Evolutionary conservation across 805 yeast genomes (phyloP).

Genomic region (Sungouiozyma intestinalis): DNA sequence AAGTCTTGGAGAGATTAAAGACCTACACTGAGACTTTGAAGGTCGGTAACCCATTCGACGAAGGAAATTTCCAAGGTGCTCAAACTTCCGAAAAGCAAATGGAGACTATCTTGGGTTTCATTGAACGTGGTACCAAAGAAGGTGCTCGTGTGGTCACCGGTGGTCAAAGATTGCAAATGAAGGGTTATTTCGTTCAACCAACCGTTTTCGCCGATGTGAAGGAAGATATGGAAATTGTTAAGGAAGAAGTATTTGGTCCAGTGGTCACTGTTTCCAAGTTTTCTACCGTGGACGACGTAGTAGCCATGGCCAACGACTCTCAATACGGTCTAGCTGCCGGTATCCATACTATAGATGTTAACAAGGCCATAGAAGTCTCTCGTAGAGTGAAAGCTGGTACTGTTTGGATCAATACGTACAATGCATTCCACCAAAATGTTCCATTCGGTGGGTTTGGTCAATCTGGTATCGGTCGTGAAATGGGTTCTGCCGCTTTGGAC

Average conservation of each 20-base stretch:
- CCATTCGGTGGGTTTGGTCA: slow-evolving; percentile 91
- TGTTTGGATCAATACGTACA: slow-evolving; percentile 84
- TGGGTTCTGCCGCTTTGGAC: slow-evolving; percentile 79
- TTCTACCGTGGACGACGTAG: slow-evolving; percentile 70
- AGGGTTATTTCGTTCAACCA: slow-evolving; percentile 64
- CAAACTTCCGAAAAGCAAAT: slow-evolving; percentile 77
- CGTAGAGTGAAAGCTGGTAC: slow-evolving; percentile 76
- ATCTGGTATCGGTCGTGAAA: slow-evolving; percentile 90
- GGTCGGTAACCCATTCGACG: slow-evolving; percentile 79
- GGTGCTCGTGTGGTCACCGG: slow-evolving; percentile 73
- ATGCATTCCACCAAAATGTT: slow-evolving; percentile 76
- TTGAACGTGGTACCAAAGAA: slow-evolving; percentile 66
- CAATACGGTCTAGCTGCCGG: slow-evolving; percentile 88
- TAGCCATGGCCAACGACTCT: slow-evolving; percentile 68
- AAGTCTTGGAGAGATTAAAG: slow-evolving; percentile 52
- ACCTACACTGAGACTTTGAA: slow-evolving; percentile 43
- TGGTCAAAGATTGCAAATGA: slow-evolving; percentile 50
- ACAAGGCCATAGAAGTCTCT: slow-evolving; percentile 67
- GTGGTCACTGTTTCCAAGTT: slow-evolving; percentile 79
- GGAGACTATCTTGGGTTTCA: slow-evolving; percentile 65
- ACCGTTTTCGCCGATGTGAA: slow-evolving; percentile 64
- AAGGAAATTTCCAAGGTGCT: slow-evolving; percentile 78
- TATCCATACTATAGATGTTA: slow-evolving; percentile 66
- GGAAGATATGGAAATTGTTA: slow-evolving; percentile 57
- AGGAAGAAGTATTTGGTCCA: slow-evolving; percentile 85